phyloP scores from a whole-genome alignment of 148 eudicot species.

The Selenicereus undatus region DNA sequence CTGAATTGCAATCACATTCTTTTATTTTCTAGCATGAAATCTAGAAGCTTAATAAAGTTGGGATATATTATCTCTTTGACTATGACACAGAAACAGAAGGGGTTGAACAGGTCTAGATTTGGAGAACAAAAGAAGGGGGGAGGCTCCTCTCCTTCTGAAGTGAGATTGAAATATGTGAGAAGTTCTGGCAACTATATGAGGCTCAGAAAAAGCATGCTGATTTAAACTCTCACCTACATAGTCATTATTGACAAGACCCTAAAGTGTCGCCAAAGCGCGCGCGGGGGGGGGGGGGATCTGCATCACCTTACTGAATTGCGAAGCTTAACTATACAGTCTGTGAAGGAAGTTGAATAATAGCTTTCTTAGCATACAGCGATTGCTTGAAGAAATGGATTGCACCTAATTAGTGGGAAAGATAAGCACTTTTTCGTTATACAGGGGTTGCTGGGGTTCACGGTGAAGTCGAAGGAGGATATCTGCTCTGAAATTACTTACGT shows the following conservation, averaged over 20 bases:
- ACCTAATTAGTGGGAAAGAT: background rate
- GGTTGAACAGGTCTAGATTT: background rate
- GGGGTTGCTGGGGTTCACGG: background rate
- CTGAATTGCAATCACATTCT: background rate
- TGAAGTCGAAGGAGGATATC: background rate
- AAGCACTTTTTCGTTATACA: background rate
- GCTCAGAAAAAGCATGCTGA: background rate
- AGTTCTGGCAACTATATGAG: background rate
- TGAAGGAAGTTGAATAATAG: background rate
- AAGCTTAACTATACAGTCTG: background rate
- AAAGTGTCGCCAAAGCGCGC: background rate
- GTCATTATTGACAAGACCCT: background rate
- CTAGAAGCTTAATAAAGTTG: background rate
- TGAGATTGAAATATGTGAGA: background rate
- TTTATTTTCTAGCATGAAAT: background rate
- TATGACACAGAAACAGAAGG: background rate
- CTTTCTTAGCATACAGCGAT: background rate
- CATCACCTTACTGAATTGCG: background rate
- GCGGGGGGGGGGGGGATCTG: background rate
- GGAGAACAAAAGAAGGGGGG: background rate
- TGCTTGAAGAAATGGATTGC: background rate
- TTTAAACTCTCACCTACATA: background rate
- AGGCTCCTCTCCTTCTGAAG: background rate
- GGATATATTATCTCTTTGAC: too few relatives aligned
- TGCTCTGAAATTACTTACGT: background rate